A percentile compares a stretch with the other conserved stretches of the same genome.
phyloP scores from a whole-genome alignment of 179 eudicot genomes.

The Corrigiola litoralis region DNA sequence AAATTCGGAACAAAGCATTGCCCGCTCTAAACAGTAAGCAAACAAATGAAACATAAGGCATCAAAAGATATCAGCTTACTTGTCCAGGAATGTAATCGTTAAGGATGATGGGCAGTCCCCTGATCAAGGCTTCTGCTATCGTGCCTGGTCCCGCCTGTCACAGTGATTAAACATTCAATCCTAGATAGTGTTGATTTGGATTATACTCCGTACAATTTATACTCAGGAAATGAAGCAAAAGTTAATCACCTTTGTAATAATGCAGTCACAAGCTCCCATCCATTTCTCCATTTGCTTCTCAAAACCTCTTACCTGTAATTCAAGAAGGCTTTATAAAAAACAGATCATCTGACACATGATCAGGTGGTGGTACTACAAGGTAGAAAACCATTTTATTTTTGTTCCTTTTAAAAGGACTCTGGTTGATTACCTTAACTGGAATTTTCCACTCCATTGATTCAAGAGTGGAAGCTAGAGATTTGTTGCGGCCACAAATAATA shows the following conservation, averaged over 20 bases:
- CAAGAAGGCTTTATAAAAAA: neutral
- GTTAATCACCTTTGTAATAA: constrained; percentile 65
- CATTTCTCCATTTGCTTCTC: constrained; percentile 86
- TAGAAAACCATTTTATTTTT: neutral
- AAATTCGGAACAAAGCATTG: neutral
- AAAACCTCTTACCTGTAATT: constrained; percentile 62
- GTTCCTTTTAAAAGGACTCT: neutral
- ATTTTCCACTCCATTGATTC: constrained; percentile 66
- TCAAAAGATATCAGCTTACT: constrained; percentile 41
- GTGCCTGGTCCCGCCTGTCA: constrained; percentile 94
- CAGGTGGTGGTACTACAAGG: neutral
- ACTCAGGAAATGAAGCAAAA: neutral
- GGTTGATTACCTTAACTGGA: constrained; percentile 59
- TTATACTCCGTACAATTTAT: neutral
- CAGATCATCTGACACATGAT: neutral
- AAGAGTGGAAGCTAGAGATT: constrained; percentile 44
- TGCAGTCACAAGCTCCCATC: constrained; percentile 97
- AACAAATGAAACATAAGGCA: neutral
- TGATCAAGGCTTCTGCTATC: constrained; percentile 87
- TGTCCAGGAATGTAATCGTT: constrained; percentile 94
- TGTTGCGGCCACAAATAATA: constrained; percentile 80
- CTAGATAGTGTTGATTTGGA: neutral
- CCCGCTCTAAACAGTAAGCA: neutral
- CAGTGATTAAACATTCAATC: constrained; percentile 4
- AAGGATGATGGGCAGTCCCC: constrained; percentile 90